Conservation (phyloP, 169 alveolate genomes). For the Pseudocohnilembus persalinus region DNA sequence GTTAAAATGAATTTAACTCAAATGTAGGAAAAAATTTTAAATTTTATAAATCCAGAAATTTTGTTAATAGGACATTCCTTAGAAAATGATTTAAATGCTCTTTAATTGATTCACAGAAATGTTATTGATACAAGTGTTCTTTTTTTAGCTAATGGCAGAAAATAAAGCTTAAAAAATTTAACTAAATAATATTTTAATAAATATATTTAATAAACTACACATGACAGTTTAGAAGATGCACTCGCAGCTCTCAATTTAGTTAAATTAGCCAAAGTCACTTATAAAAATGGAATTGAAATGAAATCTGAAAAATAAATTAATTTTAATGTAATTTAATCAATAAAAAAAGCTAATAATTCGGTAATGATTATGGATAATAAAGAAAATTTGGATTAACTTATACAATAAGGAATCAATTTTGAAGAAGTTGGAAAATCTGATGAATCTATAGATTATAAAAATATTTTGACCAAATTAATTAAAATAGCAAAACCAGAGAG, state of each 20-base stretch:
- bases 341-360: conserved; percentile 1
- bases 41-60: conserved; percentile 6
- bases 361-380: conserved; percentile 6
- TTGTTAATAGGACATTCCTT: conserved; percentile 42
- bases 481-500: not conserved
- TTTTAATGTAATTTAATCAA: not conserved
- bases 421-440: conserved; percentile 10
- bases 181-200: conserved; percentile 33
- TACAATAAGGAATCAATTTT: not conserved
- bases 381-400: not conserved
- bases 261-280: conserved; percentile 23
- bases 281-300: conserved; percentile 11
- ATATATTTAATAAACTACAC: conserved; percentile 33
- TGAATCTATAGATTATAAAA: not conserved
- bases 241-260: conserved; percentile 33
- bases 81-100: conserved; percentile 41
- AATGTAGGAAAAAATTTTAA: conserved; percentile 20
- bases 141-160: conserved; percentile 26
- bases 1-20: conserved; percentile 42
- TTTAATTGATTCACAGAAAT: conserved; percentile 22
- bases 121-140: conserved; percentile 42
- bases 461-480: no score
- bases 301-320: not conserved
- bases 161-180: conserved; percentile 25
- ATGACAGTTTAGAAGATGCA: conserved; percentile 40